phyloP scores from a whole-genome alignment of 208 protist species.

The Paratrypanosoma confusum region DNA sequence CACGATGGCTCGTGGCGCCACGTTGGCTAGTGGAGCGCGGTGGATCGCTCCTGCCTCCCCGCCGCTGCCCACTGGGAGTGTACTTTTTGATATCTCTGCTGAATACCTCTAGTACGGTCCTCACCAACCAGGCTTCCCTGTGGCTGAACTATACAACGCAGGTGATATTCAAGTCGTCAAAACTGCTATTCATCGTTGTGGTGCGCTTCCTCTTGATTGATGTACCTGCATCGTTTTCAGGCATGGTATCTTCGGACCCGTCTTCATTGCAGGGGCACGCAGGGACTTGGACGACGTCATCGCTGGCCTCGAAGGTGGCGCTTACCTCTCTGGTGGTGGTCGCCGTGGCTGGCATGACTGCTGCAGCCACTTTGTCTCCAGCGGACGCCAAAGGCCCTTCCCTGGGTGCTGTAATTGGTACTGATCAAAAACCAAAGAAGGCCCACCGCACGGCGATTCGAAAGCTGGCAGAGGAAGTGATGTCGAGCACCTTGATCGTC shows the following conservation, averaged over 20 bases:
- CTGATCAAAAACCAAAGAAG: no score
- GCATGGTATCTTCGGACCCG: no score
- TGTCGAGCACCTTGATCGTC: slow-evolving; percentile 21
- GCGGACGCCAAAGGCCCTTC: no score
- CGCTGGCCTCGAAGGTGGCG: no score
- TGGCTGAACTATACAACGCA: slow-evolving; percentile 39
- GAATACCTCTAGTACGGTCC: slow-evolving; percentile 23
- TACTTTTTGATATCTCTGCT: slow-evolving; percentile 38
- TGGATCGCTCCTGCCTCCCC: neutral
- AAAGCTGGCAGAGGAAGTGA: slow-evolving; percentile 12
- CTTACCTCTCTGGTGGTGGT: no score
- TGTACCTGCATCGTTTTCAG: slow-evolving; percentile 10
- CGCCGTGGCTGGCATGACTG: no score
- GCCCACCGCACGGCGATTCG: neutral
- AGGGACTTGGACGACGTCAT: no score
- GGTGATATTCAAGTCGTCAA: slow-evolving; percentile 56
- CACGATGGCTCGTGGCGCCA: neutral
- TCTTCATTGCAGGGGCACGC: no score
- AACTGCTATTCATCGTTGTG: slow-evolving; percentile 36
- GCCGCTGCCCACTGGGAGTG: slow-evolving; percentile 14
- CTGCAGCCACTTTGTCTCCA: no score
- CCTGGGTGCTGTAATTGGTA: no score
- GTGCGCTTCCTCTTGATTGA: slow-evolving; percentile 18
- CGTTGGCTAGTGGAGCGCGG: neutral
- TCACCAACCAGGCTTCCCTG: slow-evolving; percentile 33